These are phyloP conservation scores for Jaltomata sinuosa DNA, from an alignment of 257 asterid genomes.

Conservation along the genomic window DNA sequence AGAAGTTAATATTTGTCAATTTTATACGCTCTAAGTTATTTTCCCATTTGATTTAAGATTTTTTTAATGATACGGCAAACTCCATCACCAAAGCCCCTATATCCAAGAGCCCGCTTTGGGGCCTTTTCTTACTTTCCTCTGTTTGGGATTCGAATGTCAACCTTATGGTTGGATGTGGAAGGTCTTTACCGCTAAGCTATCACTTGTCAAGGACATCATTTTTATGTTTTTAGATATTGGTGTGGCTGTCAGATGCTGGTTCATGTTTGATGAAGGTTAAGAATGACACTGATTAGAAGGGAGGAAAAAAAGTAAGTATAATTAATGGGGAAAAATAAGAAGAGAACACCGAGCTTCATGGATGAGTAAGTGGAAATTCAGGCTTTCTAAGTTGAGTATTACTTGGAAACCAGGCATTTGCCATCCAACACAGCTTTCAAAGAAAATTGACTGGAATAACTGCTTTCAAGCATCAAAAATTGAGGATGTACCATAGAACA, in stretches of 20 bases:
- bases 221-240: not conserved
- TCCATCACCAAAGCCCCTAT: not conserved
- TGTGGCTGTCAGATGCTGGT: not conserved
- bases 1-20: not conserved
- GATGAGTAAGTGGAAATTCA: not conserved
- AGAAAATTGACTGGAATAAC: not conserved
- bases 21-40: not conserved
- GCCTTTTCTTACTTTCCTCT: not conserved
- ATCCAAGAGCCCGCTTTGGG: not conserved
- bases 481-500: not conserved
- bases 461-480: not conserved
- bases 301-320: not conserved
- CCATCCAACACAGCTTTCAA: not conserved
- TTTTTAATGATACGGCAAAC: not conserved
- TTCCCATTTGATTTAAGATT: not conserved
- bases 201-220: not conserved
- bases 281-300: not conserved
- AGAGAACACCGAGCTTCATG: not conserved
- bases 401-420: not conserved
- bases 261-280: not conserved
- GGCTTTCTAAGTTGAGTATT: not conserved
- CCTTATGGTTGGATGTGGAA: not conserved
- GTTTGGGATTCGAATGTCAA: not conserved
- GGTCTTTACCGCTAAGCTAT: not conserved
- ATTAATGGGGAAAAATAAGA: not conserved